phyloP scores from a whole-genome alignment of 176 grass and related monocot species.

The Oryza meyeriana region DNA sequence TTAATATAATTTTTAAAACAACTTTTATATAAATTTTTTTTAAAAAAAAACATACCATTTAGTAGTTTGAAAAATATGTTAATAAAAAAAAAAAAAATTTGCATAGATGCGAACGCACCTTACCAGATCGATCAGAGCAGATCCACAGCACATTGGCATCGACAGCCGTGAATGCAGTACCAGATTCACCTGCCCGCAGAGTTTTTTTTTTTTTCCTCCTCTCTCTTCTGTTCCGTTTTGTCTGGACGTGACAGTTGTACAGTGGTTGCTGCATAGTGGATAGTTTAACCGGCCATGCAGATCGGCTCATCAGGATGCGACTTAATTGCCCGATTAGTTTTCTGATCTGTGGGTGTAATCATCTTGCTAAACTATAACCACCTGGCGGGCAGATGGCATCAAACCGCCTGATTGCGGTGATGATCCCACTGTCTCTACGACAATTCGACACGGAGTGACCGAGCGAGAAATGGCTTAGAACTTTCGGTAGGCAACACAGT shows the following conservation, averaged over 20 bases:
- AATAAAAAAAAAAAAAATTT: too few relatives aligned
- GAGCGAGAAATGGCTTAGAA: too few relatives aligned
- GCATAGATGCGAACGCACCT: too few relatives aligned
- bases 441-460: too few relatives aligned
- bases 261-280: not conserved
- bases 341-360: not conserved
- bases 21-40: too few relatives aligned
- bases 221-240: not conserved
- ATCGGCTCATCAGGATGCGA: not conserved
- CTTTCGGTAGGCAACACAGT: too few relatives aligned
- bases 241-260: slow-evolving; percentile 3
- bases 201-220: not conserved
- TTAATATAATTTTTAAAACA: too few relatives aligned
- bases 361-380: not conserved
- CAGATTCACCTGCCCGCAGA: slow-evolving; percentile 1
- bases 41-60: too few relatives aligned
- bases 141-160: slow-evolving; percentile 1
- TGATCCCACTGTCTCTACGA: not conserved
- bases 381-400: not conserved
- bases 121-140: not conserved
- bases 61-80: too few relatives aligned
- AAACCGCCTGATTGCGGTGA: not conserved
- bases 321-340: not conserved
- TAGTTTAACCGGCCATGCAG: not conserved
- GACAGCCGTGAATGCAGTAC: not conserved